phyloP scores from a whole-genome alignment of 495 filamentous ascomycete species.

The Neurospora sp. region DNA sequence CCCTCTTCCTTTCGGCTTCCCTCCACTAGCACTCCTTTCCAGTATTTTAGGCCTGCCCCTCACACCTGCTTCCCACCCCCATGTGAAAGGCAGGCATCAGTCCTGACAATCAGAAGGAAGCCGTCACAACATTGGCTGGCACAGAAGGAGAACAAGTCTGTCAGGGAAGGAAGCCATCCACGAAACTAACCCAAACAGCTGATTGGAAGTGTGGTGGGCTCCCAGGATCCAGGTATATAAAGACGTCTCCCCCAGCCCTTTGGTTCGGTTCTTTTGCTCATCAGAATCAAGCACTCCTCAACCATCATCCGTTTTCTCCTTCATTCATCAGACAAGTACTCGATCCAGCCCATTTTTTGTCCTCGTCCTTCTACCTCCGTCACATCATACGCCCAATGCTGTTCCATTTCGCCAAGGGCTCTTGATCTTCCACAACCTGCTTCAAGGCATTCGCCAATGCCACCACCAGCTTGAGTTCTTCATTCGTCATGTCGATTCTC shows the following conservation, averaged over 20 bases:
- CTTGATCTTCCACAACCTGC: not conserved
- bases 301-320: no score
- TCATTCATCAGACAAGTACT: not conserved
- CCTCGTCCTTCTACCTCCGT: not conserved
- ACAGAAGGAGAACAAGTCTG: not conserved
- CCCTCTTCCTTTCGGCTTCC: not conserved
- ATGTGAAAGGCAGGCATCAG: not conserved
- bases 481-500: no score
- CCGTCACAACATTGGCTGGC: not conserved
- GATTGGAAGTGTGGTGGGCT: no score
- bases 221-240: no score
- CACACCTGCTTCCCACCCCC: not conserved
- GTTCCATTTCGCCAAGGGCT: not conserved
- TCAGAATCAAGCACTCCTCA: no score
- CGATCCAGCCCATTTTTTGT: not conserved
- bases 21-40: not conserved
- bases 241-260: no score
- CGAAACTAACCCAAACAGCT: no score
- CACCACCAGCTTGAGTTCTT: no score
- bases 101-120: not conserved
- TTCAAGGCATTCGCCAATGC: no score
- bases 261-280: no score
- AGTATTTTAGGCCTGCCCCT: not conserved
- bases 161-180: not conserved
- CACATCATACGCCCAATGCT: not conserved